These are phyloP conservation scores for Wickerhamomyces queroliae DNA, from an alignment of 805 yeast genomes.

Conservation along the genomic window DNA sequence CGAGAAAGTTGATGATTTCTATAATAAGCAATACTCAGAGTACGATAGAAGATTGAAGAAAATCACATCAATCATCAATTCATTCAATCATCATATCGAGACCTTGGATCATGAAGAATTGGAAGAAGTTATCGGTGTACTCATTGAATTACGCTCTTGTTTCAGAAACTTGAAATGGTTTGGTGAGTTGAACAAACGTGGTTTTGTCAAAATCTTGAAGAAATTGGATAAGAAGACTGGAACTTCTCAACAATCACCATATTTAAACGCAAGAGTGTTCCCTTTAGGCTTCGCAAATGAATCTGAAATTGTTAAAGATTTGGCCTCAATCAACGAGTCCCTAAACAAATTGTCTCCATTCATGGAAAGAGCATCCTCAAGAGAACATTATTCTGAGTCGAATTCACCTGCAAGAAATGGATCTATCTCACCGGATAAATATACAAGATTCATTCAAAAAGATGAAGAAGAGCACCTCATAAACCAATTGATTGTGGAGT, in stretches of 20 bases:
- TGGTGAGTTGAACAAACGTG: constrained; percentile 88
- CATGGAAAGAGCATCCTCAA: no score
- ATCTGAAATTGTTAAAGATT: constrained; percentile 43
- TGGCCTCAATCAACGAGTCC: constrained; percentile 46
- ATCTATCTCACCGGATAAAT: constrained; percentile 17
- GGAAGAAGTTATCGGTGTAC: constrained; percentile 58
- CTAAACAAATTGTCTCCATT: constrained; percentile 48
- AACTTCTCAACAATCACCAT: constrained; percentile 48
- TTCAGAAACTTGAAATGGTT: constrained; percentile 88
- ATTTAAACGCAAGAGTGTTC: constrained; percentile 59
- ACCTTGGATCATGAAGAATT: constrained; percentile 42
- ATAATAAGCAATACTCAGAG: constrained; percentile 65
- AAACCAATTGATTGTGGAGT: constrained; percentile 35
- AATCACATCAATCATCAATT: constrained; percentile 28
- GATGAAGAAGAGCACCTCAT: constrained; percentile 43
- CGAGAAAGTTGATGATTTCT: constrained; percentile 77
- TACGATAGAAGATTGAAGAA: constrained; percentile 64
- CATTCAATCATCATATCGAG: constrained; percentile 32
- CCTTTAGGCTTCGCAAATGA: constrained; percentile 79
- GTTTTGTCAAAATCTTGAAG: constrained; percentile 82
- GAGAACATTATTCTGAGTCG: no score
- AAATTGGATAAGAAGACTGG: constrained; percentile 84
- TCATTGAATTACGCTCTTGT: constrained; percentile 70
- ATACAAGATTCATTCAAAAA: constrained; percentile 23
- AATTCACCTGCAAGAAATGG: no score